phyloP scores from a whole-genome alignment of 257 asterid species.

The Solanum clarkiae region DNA sequence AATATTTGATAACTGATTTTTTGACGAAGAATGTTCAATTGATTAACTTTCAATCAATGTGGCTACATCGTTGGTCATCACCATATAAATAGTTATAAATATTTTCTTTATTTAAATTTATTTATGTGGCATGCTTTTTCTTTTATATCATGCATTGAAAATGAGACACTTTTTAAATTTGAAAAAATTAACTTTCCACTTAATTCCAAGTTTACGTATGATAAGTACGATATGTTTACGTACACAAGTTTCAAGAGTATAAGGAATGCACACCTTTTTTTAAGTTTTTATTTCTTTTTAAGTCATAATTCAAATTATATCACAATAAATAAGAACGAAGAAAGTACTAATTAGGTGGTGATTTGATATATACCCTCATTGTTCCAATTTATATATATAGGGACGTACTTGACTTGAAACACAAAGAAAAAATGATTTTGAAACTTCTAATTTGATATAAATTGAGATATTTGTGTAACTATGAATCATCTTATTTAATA shows the following conservation, averaged over 20 bases:
- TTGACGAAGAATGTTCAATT: not conserved
- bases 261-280: not conserved
- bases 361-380: not conserved
- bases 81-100: not conserved
- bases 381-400: not conserved
- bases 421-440: not conserved
- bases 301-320: not conserved
- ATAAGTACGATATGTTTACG: not conserved
- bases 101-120: not conserved
- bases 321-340: not conserved
- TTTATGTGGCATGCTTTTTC: not conserved
- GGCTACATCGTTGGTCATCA: not conserved
- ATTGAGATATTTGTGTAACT: not conserved
- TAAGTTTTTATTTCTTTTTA: not conserved
- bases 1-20: not conserved
- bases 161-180: not conserved
- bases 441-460: not conserved
- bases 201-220: too few relatives aligned
- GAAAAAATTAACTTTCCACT: too few relatives aligned
- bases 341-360: not conserved
- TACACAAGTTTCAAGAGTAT: not conserved
- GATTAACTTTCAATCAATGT: not conserved
- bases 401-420: not conserved
- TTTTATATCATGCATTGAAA: not conserved
- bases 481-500: not conserved